Evolutionary conservation across 2,329 filamentous ascomycete genomes (phyloP), one percentile per base, ranked within the genome.

Genomic region (Paracorniculantispora psalliotae): DNA sequence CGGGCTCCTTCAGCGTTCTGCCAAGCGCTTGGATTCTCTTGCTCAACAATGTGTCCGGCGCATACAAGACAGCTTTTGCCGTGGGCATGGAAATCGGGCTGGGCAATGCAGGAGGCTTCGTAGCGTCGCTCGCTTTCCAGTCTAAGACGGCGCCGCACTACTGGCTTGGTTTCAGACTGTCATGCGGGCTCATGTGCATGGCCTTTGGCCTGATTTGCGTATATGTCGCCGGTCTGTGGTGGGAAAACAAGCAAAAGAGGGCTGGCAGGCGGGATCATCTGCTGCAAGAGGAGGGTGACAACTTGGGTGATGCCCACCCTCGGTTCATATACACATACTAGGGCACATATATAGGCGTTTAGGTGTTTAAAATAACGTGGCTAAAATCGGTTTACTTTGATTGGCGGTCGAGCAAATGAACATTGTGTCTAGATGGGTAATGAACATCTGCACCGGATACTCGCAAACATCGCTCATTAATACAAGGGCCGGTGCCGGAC

Each of bases 71-170:
- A 13, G 58, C 58, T 5, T 60, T 60, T 37, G 51, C 58, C 23
- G 25, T 60, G 8, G 58, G 58, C 33, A 60, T 60, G 58, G 51
- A 60, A 25, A 56, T 60, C 41, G 58, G 58, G 5, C 58, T 60
- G 8, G 58, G 58, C 50, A 60, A 60, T 35, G 50, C 43, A 3
- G 58, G 58, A 25, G 58, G 58, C 23, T 60, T 60, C 37, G 58
- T 60, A 13, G 58, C 58, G 3, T 50, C 58, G 25, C 58, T 60
- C 9, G 30, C 46, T 2, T 60, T 50, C 17, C 23, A 43, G 37
- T n/a, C 37, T 26, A 35, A 48, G 19, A 49, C 43, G 17, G 50
- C 58, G 17, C 58, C 58, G 23, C 51, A 49, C 35, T 60, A 60
- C 46, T 55, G 58, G 51, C 19, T 44, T 1, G 58, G 58, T 9